These are phyloP conservation scores for Aspergillus japonicus DNA, from an alignment of 2,329 filamentous ascomycete species.

Conservation along the genomic window DNA sequence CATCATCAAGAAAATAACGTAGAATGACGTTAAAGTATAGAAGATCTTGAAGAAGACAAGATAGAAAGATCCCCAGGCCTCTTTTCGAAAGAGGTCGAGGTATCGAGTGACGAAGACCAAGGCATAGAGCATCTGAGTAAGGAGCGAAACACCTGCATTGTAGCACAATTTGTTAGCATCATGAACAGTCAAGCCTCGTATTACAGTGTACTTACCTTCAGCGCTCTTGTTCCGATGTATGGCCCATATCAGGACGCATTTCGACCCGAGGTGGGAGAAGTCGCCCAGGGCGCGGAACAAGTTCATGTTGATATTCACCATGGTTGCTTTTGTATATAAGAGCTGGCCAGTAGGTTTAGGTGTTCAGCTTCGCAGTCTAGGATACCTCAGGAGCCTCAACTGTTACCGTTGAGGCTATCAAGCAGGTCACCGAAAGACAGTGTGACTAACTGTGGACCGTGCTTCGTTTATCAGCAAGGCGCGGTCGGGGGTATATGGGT, in stretches of 20 bases:
- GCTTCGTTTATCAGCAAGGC: neutral
- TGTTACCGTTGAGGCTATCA: neutral
- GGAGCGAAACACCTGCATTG: slow-evolving; percentile 73
- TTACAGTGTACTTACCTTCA: slow-evolving; percentile 58
- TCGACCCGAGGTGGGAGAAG: slow-evolving; percentile 78
- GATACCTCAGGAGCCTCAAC: neutral
- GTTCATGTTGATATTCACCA: slow-evolving; percentile 30
- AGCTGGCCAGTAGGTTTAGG: neutral
- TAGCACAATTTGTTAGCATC: slow-evolving; percentile 9
- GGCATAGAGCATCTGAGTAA: slow-evolving; percentile 83
- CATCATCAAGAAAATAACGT: slow-evolving; percentile 86
- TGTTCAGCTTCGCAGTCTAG: neutral
- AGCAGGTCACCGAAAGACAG: neutral
- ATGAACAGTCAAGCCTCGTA: slow-evolving; percentile 1
- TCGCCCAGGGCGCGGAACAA: slow-evolving; percentile 78
- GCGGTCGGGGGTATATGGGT: neutral
- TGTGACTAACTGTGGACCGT: slow-evolving; percentile 4
- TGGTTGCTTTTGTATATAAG: neutral
- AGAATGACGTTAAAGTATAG: slow-evolving; percentile 80
- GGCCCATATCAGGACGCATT: slow-evolving; percentile 84
- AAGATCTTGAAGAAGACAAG: slow-evolving; percentile 85
- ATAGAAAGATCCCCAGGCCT: slow-evolving; percentile 52
- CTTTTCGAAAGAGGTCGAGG: slow-evolving; percentile 68
- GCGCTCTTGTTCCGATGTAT: slow-evolving; percentile 86
- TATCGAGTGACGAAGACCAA: slow-evolving; percentile 85